Evolutionary conservation across 202 grass and related monocot species (phyloP).

Genomic region (Elaeis oleifera): DNA sequence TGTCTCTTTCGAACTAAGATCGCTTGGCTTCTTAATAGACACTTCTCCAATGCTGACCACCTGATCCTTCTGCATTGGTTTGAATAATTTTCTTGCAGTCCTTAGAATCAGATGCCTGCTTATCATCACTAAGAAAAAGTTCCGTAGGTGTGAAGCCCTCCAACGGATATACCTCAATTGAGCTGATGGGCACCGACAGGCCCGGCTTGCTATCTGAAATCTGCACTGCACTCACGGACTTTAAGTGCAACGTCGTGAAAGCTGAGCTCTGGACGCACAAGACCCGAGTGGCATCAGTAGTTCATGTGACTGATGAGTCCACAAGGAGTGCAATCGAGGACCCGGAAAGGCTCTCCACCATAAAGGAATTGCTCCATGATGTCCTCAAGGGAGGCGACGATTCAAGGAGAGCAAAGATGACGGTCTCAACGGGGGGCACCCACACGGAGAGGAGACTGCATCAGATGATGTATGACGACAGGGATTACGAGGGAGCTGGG

Average conservation of each 20-base stretch:
- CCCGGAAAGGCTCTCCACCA: slow-evolving; percentile 21
- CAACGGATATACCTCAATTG: slow-evolving; percentile 26
- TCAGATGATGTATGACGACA: slow-evolving; percentile 30
- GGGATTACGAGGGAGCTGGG: background rate
- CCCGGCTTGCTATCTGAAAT: slow-evolving; percentile 68
- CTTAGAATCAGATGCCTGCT: slow-evolving; percentile 30
- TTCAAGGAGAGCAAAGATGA: slow-evolving; percentile 6
- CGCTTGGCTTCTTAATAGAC: no score
- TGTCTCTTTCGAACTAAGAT: no score
- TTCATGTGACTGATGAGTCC: slow-evolving; percentile 44
- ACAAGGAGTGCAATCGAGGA: slow-evolving; percentile 29
- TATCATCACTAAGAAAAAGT: background rate
- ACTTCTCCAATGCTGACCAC: no score
- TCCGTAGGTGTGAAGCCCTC: slow-evolving; percentile 1
- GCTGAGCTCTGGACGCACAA: slow-evolving; percentile 63
- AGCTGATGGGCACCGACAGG: slow-evolving; percentile 50
- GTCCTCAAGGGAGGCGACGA: slow-evolving; percentile 38
- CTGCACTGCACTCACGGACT: slow-evolving; percentile 47
- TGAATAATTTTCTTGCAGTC: slow-evolving; percentile 29
- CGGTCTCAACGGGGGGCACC: background rate
- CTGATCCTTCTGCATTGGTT: background rate
- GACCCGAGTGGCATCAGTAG: slow-evolving; percentile 35
- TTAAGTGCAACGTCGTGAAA: slow-evolving; percentile 47
- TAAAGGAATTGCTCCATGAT: slow-evolving; percentile 37
- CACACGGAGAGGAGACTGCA: slow-evolving; percentile 37